Conservation (phyloP, 345 rosid genomes). For the Heritiera littoralis region DNA sequence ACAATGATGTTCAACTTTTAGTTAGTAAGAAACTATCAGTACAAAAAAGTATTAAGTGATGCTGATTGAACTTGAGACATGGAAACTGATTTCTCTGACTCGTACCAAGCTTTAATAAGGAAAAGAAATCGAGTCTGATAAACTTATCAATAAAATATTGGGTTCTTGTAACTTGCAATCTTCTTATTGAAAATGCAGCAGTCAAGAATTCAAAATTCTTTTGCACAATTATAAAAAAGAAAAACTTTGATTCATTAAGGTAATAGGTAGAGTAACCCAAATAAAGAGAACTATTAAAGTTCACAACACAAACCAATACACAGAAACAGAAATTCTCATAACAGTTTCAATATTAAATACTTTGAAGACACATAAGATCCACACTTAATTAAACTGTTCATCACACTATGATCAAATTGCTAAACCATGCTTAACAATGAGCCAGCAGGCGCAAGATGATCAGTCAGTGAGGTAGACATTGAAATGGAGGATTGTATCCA, state of each 20-base stretch:
- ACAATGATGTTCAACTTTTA: background rate
- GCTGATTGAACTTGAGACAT: background rate
- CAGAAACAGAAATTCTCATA: background rate
- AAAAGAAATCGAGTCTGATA: too few relatives aligned
- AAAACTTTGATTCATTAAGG: too few relatives aligned
- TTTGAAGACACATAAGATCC: background rate
- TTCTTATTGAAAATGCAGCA: background rate
- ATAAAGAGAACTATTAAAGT: too few relatives aligned
- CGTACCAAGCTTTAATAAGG: too few relatives aligned
- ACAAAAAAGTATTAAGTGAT: background rate
- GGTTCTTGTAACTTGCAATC: background rate
- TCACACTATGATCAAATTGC: background rate
- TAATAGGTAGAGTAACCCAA: too few relatives aligned
- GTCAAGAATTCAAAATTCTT: too few relatives aligned
- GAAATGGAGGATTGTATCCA: constrained; percentile 71
- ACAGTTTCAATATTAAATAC: background rate
- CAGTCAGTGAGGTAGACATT: constrained; percentile 57
- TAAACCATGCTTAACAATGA: background rate
- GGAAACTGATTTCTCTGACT: too few relatives aligned
- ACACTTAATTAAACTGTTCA: background rate
- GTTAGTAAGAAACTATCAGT: background rate
- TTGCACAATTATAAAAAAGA: too few relatives aligned
- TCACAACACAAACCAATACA: background rate
- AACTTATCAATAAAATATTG: too few relatives aligned
- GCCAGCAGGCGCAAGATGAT: background rate